phyloP scores from a whole-genome alignment of 768 basidiomycete genomes.

The Leccinum boreale region DNA sequence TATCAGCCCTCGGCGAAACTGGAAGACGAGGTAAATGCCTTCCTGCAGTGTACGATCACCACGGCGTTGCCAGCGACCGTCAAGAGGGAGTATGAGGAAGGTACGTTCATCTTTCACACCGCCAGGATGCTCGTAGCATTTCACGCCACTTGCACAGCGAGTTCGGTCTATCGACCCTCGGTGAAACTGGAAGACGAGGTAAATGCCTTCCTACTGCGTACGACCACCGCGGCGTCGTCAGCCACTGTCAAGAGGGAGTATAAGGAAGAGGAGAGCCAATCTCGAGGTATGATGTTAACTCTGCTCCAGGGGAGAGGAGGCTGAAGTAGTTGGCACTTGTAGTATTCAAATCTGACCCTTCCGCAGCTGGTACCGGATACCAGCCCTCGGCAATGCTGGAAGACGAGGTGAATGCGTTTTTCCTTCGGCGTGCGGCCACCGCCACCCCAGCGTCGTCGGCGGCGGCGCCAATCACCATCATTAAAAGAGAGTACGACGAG shows the following conservation, averaged over 20 bases:
- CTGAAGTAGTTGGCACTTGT: background rate
- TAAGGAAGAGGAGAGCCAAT: background rate
- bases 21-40: background rate
- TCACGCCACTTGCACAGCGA: background rate
- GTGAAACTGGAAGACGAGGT: conserved; percentile 3
- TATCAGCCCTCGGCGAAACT: conserved; percentile 1
- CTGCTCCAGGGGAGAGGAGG: background rate
- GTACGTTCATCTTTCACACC: too few relatives aligned
- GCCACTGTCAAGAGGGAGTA: background rate
- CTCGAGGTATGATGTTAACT: background rate
- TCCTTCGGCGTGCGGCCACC: background rate
- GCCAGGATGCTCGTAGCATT: background rate
- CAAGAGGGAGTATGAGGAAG: background rate
- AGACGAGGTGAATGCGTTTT: background rate
- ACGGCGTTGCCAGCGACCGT: background rate
- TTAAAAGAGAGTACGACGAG: conserved; percentile 17
- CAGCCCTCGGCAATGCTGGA: conserved; percentile 1
- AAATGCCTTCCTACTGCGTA: background rate
- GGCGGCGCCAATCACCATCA: background rate
- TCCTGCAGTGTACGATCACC: background rate
- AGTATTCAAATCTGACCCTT: background rate
- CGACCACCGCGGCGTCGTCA: background rate
- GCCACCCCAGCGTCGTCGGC: background rate
- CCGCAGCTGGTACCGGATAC: background rate
- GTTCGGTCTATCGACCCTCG: background rate